phyloP scores from a whole-genome alignment of 176 grass and related monocot genomes.

The Phragmites australis region DNA sequence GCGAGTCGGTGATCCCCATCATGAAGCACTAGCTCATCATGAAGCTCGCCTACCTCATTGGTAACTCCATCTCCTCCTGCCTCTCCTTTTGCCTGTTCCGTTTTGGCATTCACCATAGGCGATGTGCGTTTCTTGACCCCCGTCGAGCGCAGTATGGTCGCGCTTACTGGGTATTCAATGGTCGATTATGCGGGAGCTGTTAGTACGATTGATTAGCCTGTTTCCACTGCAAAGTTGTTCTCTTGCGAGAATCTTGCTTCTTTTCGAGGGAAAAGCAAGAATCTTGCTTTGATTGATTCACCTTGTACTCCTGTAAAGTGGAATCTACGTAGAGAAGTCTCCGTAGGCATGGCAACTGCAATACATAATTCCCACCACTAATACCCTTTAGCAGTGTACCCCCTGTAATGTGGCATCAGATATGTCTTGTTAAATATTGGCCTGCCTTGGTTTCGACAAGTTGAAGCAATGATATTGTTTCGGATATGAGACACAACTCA shows the following conservation, averaged over 20 bases:
- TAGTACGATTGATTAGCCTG: neutral
- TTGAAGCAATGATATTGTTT: conserved; percentile 23
- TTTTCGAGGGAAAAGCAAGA: neutral
- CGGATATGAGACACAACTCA: neutral
- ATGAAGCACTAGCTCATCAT: conserved; percentile 92
- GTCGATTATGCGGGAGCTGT: no score
- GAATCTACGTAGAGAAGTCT: conserved; percentile 7
- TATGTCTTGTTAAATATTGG: conserved; percentile 15
- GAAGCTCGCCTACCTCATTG: conserved; percentile 97
- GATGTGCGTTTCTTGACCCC: neutral
- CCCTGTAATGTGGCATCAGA: conserved; percentile 13
- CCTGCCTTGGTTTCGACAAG: neutral
- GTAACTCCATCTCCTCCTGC: conserved; percentile 16
- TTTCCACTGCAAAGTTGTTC: neutral
- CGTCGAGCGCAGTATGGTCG: neutral
- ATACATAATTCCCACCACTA: neutral
- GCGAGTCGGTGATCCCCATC: conserved; percentile 86
- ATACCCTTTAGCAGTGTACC: neutral
- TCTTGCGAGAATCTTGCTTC: neutral
- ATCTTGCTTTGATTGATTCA: conserved; percentile 31
- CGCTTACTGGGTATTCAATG: neutral
- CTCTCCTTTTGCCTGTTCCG: neutral
- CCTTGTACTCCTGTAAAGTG: conserved; percentile 11
- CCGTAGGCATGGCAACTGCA: conserved; percentile 13
- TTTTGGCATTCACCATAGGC: conserved; percentile 4